Evolutionary conservation across 805 yeast species (phyloP).

Genomic region (Candida orba): DNA sequence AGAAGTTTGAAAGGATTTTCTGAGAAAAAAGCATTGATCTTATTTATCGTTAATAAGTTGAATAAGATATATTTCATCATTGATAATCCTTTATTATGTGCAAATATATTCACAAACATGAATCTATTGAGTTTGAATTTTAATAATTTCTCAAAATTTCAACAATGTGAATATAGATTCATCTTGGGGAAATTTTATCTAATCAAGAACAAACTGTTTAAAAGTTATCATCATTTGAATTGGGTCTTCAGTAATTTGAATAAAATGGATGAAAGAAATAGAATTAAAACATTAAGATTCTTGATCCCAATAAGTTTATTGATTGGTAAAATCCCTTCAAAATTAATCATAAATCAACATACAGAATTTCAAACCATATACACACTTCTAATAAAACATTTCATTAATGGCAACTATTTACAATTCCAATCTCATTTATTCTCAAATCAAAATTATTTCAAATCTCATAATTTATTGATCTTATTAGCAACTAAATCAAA

Average conservation of each 20-base stretch:
- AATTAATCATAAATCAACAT: slow-evolving; percentile 19
- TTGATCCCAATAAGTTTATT: slow-evolving; percentile 46
- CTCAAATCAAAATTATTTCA: slow-evolving; percentile 32
- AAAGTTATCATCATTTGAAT: slow-evolving; percentile 39
- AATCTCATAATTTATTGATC: slow-evolving; percentile 31
- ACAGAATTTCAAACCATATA: slow-evolving; percentile 29
- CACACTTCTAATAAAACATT: slow-evolving; percentile 28
- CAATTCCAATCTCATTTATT: slow-evolving; percentile 28
- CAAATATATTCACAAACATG: slow-evolving; percentile 55
- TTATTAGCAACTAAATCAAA: slow-evolving; percentile 39
- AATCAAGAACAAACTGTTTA: slow-evolving; percentile 42
- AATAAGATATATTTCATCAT: slow-evolving; percentile 47
- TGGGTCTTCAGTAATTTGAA: slow-evolving; percentile 31
- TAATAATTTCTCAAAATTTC: slow-evolving; percentile 32
- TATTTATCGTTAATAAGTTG: slow-evolving; percentile 41
- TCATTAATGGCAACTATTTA: slow-evolving; percentile 36
- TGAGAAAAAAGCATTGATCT: slow-evolving; percentile 38
- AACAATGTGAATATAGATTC: slow-evolving; percentile 46
- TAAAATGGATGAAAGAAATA: slow-evolving; percentile 7
- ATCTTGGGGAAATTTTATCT: slow-evolving; percentile 47
- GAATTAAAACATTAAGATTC: slow-evolving; percentile 33
- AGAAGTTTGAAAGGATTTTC: slow-evolving; percentile 25
- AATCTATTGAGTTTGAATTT: slow-evolving; percentile 40
- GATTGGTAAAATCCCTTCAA: slow-evolving; percentile 44
- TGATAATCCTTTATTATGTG: slow-evolving; percentile 49